These are phyloP conservation scores for Fusarium sp. DNA, from an alignment of 2,329 filamentous ascomycete species.

Conservation along the genomic window DNA sequence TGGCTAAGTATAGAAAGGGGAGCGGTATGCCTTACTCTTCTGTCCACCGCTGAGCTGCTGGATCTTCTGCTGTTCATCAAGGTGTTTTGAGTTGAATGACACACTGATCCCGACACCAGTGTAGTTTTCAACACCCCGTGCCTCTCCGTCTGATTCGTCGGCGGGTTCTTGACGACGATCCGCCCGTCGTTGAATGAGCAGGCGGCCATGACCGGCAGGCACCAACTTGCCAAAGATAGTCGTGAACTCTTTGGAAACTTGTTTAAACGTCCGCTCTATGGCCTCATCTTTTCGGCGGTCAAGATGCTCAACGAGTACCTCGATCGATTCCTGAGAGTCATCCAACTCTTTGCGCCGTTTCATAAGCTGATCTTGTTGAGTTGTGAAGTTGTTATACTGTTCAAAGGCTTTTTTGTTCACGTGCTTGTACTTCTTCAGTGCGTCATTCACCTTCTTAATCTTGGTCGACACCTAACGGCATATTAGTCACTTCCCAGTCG, in stretches of 20 bases:
- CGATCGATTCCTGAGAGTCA: slow-evolving; percentile 85
- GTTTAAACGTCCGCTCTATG: slow-evolving; percentile 98
- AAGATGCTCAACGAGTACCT: slow-evolving; percentile 90
- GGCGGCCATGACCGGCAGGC: slow-evolving; percentile 88
- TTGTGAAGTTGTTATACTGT: slow-evolving; percentile 97
- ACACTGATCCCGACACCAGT: slow-evolving; percentile 96
- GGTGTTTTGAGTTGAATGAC: slow-evolving; percentile 96
- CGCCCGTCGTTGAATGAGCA: slow-evolving; percentile 92
- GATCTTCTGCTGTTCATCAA: slow-evolving; percentile 96
- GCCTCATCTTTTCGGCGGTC: slow-evolving; percentile 98
- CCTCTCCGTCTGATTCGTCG: slow-evolving; percentile 75
- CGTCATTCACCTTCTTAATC: slow-evolving; percentile 91
- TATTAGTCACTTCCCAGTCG: slow-evolving; percentile 21
- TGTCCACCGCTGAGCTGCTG: slow-evolving; percentile 97
- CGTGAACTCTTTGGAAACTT: slow-evolving; percentile 93
- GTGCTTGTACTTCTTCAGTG: slow-evolving; percentile 94
- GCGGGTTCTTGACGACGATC: slow-evolving; percentile 72
- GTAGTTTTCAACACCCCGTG: slow-evolving; percentile 90
- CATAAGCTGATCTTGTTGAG: slow-evolving; percentile 87
- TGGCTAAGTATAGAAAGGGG: not conserved
- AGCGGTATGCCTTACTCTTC: slow-evolving; percentile 77
- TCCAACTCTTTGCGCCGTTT: slow-evolving; percentile 89
- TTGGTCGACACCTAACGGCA: slow-evolving; percentile 66
- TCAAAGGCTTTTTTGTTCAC: slow-evolving; percentile 99
- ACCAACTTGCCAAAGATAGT: slow-evolving; percentile 95